Base-by-base conservation (phyloP, 352 stramenopile species). In the Pythium vanterpoolii region DNA sequence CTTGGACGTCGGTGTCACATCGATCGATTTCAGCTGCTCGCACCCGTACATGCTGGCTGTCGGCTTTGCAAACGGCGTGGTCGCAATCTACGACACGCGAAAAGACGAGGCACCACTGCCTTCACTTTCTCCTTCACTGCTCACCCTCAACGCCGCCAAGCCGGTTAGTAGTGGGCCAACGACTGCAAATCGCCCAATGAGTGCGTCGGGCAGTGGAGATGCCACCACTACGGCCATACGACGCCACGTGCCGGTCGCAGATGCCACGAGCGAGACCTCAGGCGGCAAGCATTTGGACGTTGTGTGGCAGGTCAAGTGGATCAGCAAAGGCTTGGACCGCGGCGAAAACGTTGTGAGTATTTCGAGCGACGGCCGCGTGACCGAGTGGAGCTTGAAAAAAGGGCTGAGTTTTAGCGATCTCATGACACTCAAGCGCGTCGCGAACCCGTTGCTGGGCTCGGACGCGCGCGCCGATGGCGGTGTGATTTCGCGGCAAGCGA, bases 361-460 rank as follows among this genome's bases (percentile, higher is more conserved):
- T 38, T 95, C 87, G 23, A 91, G 83, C 39, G 93, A 98, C 57
- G 90, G 90, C 5, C 84, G 90, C 4, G 89, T 98, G 24, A 89
- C 90, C 7, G 92, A 98, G 69, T 98, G 93, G 92, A 96, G 83
- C 65, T 83, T 96, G 50, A 96, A 96, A 56, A 97, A 97, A 64
- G 92, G 90, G 0, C 66, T 98, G 36, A 90, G 82, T 48, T 90
- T 85, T 58, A 94, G 77, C 47, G 76, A 90, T 38, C 66, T 98
- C 31, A 97, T 97, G 91, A 89, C 90, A 23, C 74, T 98, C 43
- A 97, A 97, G 60, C 77, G 87, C 1, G 74, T 94, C 3, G 64
- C 79, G 8, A 91, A 91, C 36, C 83, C 79, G 40, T 52, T 89
- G 19, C 59, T 89, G 10, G 83, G 82, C 46, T 82, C 73, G 1